Evolutionary conservation across 352 stramenopile genomes (phyloP), one percentile per base, ranked within the genome.

Genomic region (Phytophthora idaei): DNA sequence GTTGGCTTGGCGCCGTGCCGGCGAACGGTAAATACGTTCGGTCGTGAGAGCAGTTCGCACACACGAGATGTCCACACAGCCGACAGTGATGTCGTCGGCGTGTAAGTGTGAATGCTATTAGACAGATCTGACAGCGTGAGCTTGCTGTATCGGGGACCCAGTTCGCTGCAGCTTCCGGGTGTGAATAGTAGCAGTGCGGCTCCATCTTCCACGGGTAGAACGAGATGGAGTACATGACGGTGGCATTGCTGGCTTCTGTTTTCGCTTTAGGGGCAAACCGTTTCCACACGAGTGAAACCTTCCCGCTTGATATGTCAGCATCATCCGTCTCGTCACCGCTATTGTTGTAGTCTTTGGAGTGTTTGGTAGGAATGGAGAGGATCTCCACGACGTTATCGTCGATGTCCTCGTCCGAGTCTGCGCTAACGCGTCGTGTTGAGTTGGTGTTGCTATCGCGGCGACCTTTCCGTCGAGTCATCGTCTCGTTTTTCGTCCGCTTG

Each of bases 11-110:
- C 8, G 67, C 48, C 14, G 75, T 72, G 46, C 77, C 70, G 8
- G 74, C 57, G 56, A 90, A 83, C 7, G 81, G 86, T 14, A 94
- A 68, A 61, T 90, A 88, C 48, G 84, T 91, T 60, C 83, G 83
- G 61, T 81, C 77, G 28, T 78, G 53, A 1, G 82, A 92, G 72
- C 85, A 95, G 39, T 87, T 74, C 34, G 81, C 81, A 62, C 85
- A 93, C 49, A 90, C 78, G 14, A 95, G 59, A 31, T 85, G 80
- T 0, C 86, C 86, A 14, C 84, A 94, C 29, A 91, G 61, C 4
- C 91, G 82, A 57, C 92, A 97, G 64, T 97, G 89, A 49, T 98
- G 92, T n/a, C 87, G 76, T 51, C 87, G 81, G 29, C 85, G 87
- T 29, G 70, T 83, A 5, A 93, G 60, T 9, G 76, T 82, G 52